phyloP scores from a whole-genome alignment of 2,329 filamentous ascomycete species.

The Trichoderma sp. region DNA sequence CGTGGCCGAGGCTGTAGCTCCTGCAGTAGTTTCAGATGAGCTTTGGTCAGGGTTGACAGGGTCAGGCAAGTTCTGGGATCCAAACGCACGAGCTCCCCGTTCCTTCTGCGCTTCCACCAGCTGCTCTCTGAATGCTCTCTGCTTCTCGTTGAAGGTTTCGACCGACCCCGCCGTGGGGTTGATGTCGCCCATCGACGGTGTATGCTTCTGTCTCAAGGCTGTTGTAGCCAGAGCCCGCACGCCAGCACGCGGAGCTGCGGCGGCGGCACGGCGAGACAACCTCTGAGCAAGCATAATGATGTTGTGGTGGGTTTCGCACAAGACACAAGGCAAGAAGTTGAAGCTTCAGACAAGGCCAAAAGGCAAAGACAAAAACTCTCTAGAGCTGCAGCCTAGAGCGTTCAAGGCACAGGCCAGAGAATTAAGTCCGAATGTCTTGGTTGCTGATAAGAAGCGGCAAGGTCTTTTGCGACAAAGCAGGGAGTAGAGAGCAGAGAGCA shows the following conservation, averaged over 20 bases:
- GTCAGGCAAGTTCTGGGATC: slow-evolving; percentile 42
- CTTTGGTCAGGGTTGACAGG: slow-evolving; percentile 40
- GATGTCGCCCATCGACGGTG: slow-evolving; percentile 85
- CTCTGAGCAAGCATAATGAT: slow-evolving; percentile 51
- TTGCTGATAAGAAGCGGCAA: not conserved
- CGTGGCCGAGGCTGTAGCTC: slow-evolving; percentile 52
- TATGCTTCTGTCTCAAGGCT: slow-evolving; percentile 42
- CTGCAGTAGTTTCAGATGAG: slow-evolving; percentile 39
- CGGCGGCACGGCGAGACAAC: slow-evolving; percentile 46
- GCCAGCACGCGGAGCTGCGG: slow-evolving; percentile 45
- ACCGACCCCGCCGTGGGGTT: slow-evolving; percentile 63
- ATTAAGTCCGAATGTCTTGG: not conserved
- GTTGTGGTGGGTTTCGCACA: slow-evolving; percentile 20
- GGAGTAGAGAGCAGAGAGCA: slow-evolving; percentile 18
- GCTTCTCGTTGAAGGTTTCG: slow-evolving; percentile 74
- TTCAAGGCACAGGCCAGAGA: not conserved
- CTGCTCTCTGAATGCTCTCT: slow-evolving; percentile 82
- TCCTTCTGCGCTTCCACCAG: slow-evolving; percentile 75
- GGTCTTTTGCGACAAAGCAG: not conserved
- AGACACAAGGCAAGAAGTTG: slow-evolving; percentile 4
- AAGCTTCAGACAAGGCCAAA: not conserved
- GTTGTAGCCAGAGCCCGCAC: slow-evolving; percentile 60
- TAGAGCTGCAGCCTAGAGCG: not conserved
- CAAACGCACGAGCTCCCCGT: slow-evolving; percentile 77
- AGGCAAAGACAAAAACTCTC: not conserved